Conservation (phyloP, 1,139 yeast genomes). For the Saccharomyces hybrid region DNA sequence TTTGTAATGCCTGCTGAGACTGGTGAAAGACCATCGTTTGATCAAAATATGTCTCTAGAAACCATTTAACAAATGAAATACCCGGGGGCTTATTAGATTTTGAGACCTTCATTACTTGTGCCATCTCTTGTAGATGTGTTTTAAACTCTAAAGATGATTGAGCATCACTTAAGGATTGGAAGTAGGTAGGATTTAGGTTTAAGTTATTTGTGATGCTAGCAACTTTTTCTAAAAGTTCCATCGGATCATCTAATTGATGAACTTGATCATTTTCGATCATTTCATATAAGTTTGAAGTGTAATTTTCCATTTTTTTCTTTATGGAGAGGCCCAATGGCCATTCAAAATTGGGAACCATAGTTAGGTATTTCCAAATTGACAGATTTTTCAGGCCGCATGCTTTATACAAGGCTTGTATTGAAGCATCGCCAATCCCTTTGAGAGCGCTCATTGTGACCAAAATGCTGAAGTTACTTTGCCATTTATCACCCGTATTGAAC, state of each 20-base stretch:
- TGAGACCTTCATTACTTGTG: conserved; percentile 26
- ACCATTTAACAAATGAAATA: conserved; percentile 30
- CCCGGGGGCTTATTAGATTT: conserved; percentile 17
- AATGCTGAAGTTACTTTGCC: conserved; percentile 23
- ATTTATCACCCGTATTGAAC: conserved; percentile 1
- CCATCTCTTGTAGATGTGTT: conserved; percentile 27
- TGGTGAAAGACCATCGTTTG: conserved; percentile 32
- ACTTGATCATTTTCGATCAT: conserved; percentile 8
- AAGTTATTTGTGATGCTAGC: conserved; percentile 12
- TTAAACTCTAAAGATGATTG: conserved; percentile 13
- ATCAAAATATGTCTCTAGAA: conserved; percentile 43
- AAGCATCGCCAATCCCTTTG: conserved; percentile 21
- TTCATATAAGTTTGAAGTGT: conserved; percentile 7
- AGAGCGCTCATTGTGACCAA: conserved; percentile 22
- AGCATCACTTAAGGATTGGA: conserved; percentile 1
- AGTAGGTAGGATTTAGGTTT: conserved; percentile 12
- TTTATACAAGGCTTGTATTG: conserved; percentile 19
- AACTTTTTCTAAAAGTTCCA: conserved; percentile 10
- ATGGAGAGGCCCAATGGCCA: conserved; percentile 15
- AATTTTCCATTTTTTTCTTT: conserved; percentile 15
- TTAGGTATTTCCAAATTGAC: conserved; percentile 25
- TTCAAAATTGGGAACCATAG: conserved; percentile 6
- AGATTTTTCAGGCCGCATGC: conserved; percentile 9
- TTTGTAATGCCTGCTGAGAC: conserved; percentile 6
- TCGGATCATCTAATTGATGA: conserved; percentile 10